These are phyloP conservation scores for Vaccinium corymbosum DNA, from an alignment of 148 eudicot genomes.

Conservation along the genomic window DNA sequence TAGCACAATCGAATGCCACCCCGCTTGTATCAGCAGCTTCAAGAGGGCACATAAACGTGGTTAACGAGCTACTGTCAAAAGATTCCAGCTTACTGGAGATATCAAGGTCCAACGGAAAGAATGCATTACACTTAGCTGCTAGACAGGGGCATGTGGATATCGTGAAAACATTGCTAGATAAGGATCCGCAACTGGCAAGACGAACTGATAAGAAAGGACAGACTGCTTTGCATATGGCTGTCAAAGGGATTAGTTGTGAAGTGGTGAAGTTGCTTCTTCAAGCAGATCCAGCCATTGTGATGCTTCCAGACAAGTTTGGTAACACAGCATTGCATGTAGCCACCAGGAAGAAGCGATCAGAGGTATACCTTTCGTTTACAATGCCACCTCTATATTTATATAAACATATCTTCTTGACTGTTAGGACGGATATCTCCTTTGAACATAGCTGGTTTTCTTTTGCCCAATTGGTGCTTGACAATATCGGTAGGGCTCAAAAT, in stretches of 20 bases:
- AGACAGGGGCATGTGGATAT: slow-evolving; percentile 66
- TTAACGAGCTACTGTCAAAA: slow-evolving; percentile 42
- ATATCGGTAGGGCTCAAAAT: not conserved
- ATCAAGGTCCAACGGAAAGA: slow-evolving; percentile 65
- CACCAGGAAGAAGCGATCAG: slow-evolving; percentile 58
- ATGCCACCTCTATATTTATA: slow-evolving; percentile 4
- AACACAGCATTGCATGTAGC: slow-evolving; percentile 59
- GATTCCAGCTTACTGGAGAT: slow-evolving; percentile 51
- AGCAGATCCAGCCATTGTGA: slow-evolving; percentile 62
- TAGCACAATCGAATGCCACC: slow-evolving; percentile 63
- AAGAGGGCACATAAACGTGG: slow-evolving; percentile 61
- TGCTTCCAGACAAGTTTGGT: slow-evolving; percentile 63
- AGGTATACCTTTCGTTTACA: slow-evolving; percentile 32
- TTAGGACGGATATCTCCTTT: not conserved
- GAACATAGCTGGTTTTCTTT: not conserved
- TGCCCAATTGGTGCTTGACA: not conserved
- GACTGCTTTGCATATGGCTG: slow-evolving; percentile 81
- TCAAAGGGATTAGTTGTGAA: slow-evolving; percentile 57
- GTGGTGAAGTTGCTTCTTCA: slow-evolving; percentile 63
- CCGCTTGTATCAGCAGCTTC: slow-evolving; percentile 71
- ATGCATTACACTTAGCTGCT: slow-evolving; percentile 67
- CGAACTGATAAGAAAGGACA: slow-evolving; percentile 77
- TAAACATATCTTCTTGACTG: not conserved
- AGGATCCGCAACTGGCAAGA: slow-evolving; percentile 51
- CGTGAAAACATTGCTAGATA: slow-evolving; percentile 49